Evolutionary conservation across 148 eudicot genomes (phyloP), one percentile per base, ranked within the genome.

Genomic region (Diospyros kaki): DNA sequence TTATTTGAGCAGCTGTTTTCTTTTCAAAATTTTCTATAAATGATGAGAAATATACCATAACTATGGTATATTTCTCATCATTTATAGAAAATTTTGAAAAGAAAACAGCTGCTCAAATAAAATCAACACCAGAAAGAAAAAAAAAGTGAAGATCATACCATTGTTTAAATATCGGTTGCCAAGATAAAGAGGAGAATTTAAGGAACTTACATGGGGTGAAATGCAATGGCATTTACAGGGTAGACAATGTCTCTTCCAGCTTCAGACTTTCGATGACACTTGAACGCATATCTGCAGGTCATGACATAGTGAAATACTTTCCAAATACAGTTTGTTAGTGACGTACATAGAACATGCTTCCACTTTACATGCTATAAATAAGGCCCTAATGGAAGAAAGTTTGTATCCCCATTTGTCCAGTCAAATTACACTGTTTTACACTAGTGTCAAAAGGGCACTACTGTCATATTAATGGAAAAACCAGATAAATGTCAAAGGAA

Each of bases 201-300:
- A 45, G 42, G 56, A 70, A 71, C 75, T 62, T 71, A 77, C 80
- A 77, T 77, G n/a, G 80, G 80, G 83, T 94, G 98, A 66, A 89
- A 94, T 52, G 98, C 92, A 81, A 94, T 92, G 55, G 98, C 89
- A 81, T 94, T 94, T 52, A 94, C 97, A 65, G 97, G 96, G 85
- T 92, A 89, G 78, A 94, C 98, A 75, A 94, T 90, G 69, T 94
- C 98, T 74, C 90, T 85, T 83, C 98, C 98, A 51, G 87, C 97
- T 80, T 92, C 98, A 1, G 97, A 84, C 79, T 84, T 92, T 68
- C 97, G 85, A 76, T 94, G 98, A 79, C 98, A 94, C 81, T 94
- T 94, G 82, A 94, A 92, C 61, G 98, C 98, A 77, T 94, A 93
- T 77, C 97, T 93, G 88, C 77, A 77, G 39, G 76, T 56, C 17